These are phyloP conservation scores for Xylaria sp. DNA, from an alignment of 2,329 filamentous ascomycete genomes.

Conservation along the genomic window DNA sequence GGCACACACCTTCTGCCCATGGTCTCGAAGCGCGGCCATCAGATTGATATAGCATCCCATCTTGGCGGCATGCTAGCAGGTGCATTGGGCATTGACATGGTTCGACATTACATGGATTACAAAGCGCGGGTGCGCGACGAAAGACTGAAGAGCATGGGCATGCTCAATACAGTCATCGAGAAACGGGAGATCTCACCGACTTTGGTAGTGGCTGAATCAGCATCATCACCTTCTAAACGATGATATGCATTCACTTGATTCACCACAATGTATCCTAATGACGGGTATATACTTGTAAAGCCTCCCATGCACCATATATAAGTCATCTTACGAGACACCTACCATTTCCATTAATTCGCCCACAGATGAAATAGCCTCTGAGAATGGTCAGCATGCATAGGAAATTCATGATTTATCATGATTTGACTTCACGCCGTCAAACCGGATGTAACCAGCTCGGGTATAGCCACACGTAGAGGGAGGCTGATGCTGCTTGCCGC, in stretches of 20 bases:
- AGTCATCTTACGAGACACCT: background rate
- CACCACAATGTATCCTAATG: background rate
- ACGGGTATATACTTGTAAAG: background rate
- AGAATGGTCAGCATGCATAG: background rate
- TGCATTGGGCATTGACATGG: slow-evolving; percentile 53
- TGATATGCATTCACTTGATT: slow-evolving; percentile 12
- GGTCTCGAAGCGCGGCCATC: slow-evolving; percentile 52
- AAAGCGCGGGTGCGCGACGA: slow-evolving; percentile 43
- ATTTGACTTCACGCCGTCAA: background rate
- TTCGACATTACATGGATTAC: slow-evolving; percentile 49
- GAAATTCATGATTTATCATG: background rate
- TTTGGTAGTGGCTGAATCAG: slow-evolving; percentile 5
- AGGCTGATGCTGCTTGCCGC: background rate
- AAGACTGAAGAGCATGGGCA: slow-evolving; percentile 43
- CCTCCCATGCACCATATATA: background rate
- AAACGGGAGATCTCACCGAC: slow-evolving; percentile 25
- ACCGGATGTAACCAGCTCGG: background rate
- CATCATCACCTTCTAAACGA: slow-evolving; percentile 20
- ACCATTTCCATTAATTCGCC: background rate
- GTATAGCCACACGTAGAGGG: background rate
- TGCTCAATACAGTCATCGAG: slow-evolving; percentile 37
- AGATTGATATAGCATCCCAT: slow-evolving; percentile 65
- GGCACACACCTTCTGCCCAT: slow-evolving; percentile 62
- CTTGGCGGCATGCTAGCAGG: slow-evolving; percentile 63
- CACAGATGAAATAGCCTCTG: background rate